Base-by-base conservation (phyloP, 495 filamentous ascomycete genomes). In the Clohesyomyces aquaticus region DNA sequence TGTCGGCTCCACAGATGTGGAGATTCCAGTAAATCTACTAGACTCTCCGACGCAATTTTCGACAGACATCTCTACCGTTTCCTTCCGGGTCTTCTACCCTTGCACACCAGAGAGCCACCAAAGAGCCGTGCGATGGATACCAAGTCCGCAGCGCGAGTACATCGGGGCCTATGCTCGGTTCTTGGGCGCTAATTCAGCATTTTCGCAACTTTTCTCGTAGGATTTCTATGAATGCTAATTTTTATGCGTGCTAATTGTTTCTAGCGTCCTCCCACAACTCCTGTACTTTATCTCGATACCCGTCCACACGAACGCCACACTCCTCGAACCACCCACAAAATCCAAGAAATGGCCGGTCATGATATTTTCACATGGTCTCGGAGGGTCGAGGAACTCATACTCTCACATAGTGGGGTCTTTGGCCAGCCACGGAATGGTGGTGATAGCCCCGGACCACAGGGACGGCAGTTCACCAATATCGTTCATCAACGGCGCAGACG, bases 301-400 rank as follows among this genome's bases (percentile, higher is more conserved):
- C 14, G 82, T 76, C 14, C 70, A 75, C 48, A 74, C 75, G 46
- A 77, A 84, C 68, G 81, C 82, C 3, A 68, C 71, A 18, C 26
- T 83, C 11, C 80, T 72, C 71, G 78, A 60, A 75, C 77, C 65
- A 54, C 77, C 68, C 73, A 82, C 72, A 75, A 78, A 66, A 75
- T 79, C 59, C 59, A 66, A 72, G 21, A 76, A 83, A 77, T 91
- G 89, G 85, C 90, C 90, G 1, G 88, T 89, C 0, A 83, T 88
- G 76, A 78, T 93, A 29, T 92, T 93, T 75, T 91, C 88, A 10
- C 90, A 93, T 70, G 90, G 90, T 2, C 78, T 93, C 1, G 90
- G 87, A 3, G 90, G 90, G 18, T 85, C 81, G 42, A 77, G 87
- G 29, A 90, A 91, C 51, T 79, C 89, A 22, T 93, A 93, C 75